Evolutionary conservation across 768 basidiomycete genomes (phyloP), one percentile per base, ranked within the genome.

Genomic region (Amyloporia xantha): DNA sequence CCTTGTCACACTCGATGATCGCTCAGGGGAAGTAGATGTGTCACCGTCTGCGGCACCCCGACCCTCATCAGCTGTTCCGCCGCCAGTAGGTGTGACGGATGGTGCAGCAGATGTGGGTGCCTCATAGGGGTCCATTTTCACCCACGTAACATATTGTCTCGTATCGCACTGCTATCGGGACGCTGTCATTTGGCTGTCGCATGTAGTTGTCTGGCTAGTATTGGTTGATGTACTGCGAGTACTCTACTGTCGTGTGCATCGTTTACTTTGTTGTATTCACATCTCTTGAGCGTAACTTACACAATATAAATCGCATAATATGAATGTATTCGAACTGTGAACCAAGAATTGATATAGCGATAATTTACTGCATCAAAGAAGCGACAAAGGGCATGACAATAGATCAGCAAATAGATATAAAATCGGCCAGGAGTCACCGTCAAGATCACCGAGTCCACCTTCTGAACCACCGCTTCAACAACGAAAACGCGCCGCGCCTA

Each of bases 241-340:
- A 51, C 50, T 51, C 48, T 58, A 53, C 44, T 48, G 54, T 50
- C 54, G 48, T 54, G 57, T 54, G 57, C 57, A 41, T 53, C 39
- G 28, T 48, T 48, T 52, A 48, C 49, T 51, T 49, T 58, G 54
- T 58, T 55, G 57, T 58, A 55, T 48, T 54, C 54, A 49, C 55
- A 52, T 58, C 49, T 55, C 50, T 55, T 55, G 52, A 55, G 46
- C n/a, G 41, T 58, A 58, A 55, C 51, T 48, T 58, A 54, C 46
- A 55, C 50, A 54, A 38, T 52, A 38, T 28, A 45, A 17, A 11
- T 17, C 20, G n/a, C 30, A 33, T 49, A 49, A 49, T 49, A 23
- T 35, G 41, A 27, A 48, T 49, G 48, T 49, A 35, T 24, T 43
- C 25, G n/a, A 10, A n/a, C 12, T 28, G 26, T 39, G 46, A n/a